Base-by-base conservation (phyloP, 805 yeast genomes). In the Torulaspora gathmanii region DNA sequence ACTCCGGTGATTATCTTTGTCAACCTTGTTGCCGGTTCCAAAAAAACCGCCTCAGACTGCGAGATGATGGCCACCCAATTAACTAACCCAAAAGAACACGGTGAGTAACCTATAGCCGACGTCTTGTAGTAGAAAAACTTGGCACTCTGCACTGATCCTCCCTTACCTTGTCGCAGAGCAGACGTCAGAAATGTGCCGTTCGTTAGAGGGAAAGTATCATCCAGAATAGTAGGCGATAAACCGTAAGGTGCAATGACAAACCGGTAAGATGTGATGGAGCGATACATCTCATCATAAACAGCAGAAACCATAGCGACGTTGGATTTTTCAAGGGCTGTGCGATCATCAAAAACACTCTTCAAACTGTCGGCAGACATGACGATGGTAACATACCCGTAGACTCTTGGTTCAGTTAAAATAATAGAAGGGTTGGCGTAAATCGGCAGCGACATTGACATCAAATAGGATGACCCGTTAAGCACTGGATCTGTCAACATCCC, bases 41-140 rank as follows among this genome's bases (percentile, higher is more conserved):
- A 69, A 61, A 88, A 86, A 2, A 65, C 74, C 2, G 70, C 51
- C 49, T 78, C 73, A 1, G 73, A 67, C 59, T 87, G 95, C 52
- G 82, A 82, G 4, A 89, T 78, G 0, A 81, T 65, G 1, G 89
- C 81, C n/a, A 79, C 76, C 97, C 96, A 89, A 10, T 69, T 69
- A 1, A 69, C 72, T 35, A 73, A 64, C 1, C 54, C 44, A 36
- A 76, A 66, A 22, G 71, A 63, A 11, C 75, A 74, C 0, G 72
- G 68, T 0, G 79, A 67, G 54, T 67, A 82, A 0, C 88, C 88
- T 2, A 77, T 69, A 1, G 90, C 79, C 4, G 83, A 73, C 10
- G 64, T 52, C 3, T 55, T 52, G 5, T 65, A 67, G 25, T 60
- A 49, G 4, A 74, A 68, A 20, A 71, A 65, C 5, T 54, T 58